phyloP scores from a whole-genome alignment of 176 grass and related monocot species.

The Raddia distichophylla region DNA sequence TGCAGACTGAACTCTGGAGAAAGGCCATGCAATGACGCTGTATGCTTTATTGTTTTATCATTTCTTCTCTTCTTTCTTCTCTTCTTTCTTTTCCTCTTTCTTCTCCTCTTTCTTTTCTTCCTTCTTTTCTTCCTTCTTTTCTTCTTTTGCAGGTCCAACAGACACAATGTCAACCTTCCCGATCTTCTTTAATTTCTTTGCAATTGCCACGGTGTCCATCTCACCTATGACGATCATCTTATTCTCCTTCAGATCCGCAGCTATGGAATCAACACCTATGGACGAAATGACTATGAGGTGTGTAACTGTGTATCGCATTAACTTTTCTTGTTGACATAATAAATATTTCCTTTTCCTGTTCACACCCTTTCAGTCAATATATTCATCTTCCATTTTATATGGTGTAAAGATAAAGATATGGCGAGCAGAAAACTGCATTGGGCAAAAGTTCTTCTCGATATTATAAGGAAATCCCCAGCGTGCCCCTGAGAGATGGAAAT shows the following conservation, averaged over 20 bases:
- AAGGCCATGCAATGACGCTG: background rate
- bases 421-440: background rate
- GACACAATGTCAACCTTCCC: constrained; percentile 85
- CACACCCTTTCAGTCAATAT: background rate
- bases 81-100: constrained; percentile 69
- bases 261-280: constrained; percentile 88
- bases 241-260: constrained; percentile 87
- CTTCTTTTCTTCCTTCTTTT: constrained; percentile 91
- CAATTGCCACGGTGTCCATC: constrained; percentile 82
- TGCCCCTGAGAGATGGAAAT: too few relatives aligned
- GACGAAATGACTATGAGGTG: constrained; percentile 16
- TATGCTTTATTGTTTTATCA: constrained; percentile 42
- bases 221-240: constrained; percentile 88
- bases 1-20: background rate
- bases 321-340: constrained; percentile 27
- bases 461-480: background rate
- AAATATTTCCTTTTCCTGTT: background rate
- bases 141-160: constrained; percentile 90
- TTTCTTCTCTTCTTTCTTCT: constrained; percentile 77
- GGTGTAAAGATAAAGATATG: constrained; percentile 21
- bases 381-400: constrained; percentile 22
- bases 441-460: background rate
- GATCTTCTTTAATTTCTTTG: constrained; percentile 93
- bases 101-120: constrained; percentile 76
- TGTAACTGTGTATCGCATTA: constrained; percentile 31